Evolutionary conservation across 2,329 filamentous ascomycete genomes (phyloP), one percentile per base, ranked within the genome.

Genomic region (Talaromyces sp.): DNA sequence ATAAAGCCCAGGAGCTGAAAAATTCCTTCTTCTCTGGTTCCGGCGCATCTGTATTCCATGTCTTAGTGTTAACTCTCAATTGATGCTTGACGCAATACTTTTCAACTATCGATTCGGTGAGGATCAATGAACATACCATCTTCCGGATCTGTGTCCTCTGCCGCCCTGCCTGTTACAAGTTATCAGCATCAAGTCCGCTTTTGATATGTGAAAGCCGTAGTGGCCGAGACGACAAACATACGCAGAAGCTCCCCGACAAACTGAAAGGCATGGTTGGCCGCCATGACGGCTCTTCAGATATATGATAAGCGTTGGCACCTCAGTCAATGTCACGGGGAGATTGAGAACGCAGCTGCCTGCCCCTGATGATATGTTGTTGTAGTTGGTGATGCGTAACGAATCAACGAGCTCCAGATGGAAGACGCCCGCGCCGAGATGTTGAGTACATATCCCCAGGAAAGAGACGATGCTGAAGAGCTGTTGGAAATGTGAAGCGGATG

Each of bases 1-100:
- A 96, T 68, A 99, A 87, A 33, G 93, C 93, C 92, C 92, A 97
- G 80, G 95, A 97, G 70, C 93, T 90, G 74, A 92, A 91, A 67
- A 96, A 90, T 81, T 99, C 95, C 82, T 96, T 93, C 77, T 96
- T 87, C 55, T 91, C 89, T 48, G 91, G 89, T 77, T 96, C 92
- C 65, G 88, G 86, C 70, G 87, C 86, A 86, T 81, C 80, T 70
- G 58, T 67, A 55, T 64, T 67, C 46, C 44, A 60, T 61, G 25
- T 12, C 18, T 33, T 28, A 64, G 42, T n/a, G n/a, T 25, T 50
- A 37, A 28, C 50, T 28, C 31, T 54, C 28, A 14, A 54, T 35
- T 11, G 18, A 54, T 18, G 11, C 11, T 52, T 25, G 14, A 42
- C 57, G 39, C 28, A 54, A n/a, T n/a, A n/a, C n/a, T n/a, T 7